Conservation (phyloP, 176 grass and related monocot genomes). For the Dactylis glomerata region DNA sequence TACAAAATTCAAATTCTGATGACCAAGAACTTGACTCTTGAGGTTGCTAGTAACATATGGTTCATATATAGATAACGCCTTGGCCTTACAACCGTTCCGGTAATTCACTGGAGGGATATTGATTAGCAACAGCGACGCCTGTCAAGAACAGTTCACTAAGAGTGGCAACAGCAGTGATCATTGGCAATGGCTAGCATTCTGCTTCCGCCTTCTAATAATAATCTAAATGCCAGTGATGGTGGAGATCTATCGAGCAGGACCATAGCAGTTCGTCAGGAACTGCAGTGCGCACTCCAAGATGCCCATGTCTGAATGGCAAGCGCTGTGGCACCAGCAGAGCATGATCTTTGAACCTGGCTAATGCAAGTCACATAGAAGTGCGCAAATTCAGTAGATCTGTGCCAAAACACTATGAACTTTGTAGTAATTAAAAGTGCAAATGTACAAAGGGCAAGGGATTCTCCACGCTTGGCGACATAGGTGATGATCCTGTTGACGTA, state of each 20-base stretch:
- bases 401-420: too few species aligned
- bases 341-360: too few species aligned
- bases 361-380: too few species aligned
- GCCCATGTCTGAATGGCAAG: not conserved
- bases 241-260: not conserved
- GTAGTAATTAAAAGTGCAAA: too few species aligned
- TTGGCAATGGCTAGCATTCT: not conserved
- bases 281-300: not conserved
- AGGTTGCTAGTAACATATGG: not conserved
- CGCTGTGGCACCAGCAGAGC: not conserved
- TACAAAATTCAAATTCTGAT: slow-evolving; percentile 31
- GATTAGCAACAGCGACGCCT: not conserved
- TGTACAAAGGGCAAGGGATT: too few species aligned
- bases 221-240: not conserved
- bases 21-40: slow-evolving; percentile 1
- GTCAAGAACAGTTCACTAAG: not conserved
- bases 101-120: not conserved
- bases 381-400: too few species aligned
- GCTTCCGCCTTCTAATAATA: not conserved
- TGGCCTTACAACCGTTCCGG: not conserved
- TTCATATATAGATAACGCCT: slow-evolving; percentile 20
- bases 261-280: not conserved
- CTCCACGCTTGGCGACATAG: too few species aligned
- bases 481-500: too few species aligned
- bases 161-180: not conserved